Evolutionary conservation across 345 rosid genomes (phyloP), one percentile per base, ranked within the genome.

Genomic region (Clausena lansium): DNA sequence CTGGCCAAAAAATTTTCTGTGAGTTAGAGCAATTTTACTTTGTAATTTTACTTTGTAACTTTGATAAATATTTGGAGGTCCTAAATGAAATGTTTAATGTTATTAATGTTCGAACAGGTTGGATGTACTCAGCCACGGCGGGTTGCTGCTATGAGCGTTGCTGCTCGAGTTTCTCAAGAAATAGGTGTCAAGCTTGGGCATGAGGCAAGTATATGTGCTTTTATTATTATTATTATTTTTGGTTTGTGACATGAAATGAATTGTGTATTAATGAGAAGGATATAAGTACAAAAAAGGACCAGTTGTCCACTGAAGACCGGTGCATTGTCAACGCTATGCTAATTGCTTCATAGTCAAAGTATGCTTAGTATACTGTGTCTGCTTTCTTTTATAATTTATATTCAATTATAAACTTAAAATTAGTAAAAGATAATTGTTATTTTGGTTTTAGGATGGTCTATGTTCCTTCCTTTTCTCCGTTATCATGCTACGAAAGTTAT

Each of bases 101-200:
- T 76, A 38, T 57, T 64, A 78, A n/a, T 7, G 59, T 45, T 79
- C 78, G 73, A 70, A n/a, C 86, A 94, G 98, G 75, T 92, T 81
- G 99, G 97, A 41, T 62, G 47, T 85, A 94, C 99, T 24, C 99
- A 96, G 85, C 99, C 98, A 71, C 92, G 99, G 69, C 84, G 99
- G 76, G 99, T 95, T 81, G 99, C 99, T 74, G 99, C 99, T 60
- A 96, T 94, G 99, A 96, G 98, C 79, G 98, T 96, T 81, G 93
- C 99, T 79, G 98, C 97, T 73, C 91, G 99, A 80, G 99, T 96
- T 84, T 90, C 99, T 81, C 98, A 96, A 79, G 99, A 96, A 84
- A 88, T 96, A 97, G 99, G 98, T 60, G 92, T 96, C 84, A 94
- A 96, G 84, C 99, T 96, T 84, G 98, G 99, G 60, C 98, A 96